Percentiles rank a stretch among this genome's conserved stretches.
phyloP scores from a whole-genome alignment of 805 yeast species.

The Spathaspora hagerdaliae region DNA sequence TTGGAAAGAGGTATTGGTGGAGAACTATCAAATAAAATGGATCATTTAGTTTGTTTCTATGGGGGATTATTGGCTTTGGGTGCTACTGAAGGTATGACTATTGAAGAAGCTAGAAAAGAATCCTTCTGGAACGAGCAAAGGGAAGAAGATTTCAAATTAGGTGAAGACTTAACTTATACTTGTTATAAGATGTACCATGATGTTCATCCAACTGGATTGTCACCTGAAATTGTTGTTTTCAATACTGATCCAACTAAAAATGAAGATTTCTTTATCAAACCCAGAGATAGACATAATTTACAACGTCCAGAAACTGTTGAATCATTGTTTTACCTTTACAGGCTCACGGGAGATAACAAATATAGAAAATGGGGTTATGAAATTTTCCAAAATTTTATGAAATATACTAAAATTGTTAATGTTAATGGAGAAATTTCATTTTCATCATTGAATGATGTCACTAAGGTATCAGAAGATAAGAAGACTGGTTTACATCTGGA shows the following conservation, averaged over 20 bases:
- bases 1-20: conserved; percentile 64
- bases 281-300: conserved; percentile 72
- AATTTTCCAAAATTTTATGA: conserved; percentile 67
- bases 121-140: conserved; percentile 55
- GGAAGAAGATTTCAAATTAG: conserved; percentile 65
- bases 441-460: conserved; percentile 66
- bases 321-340: conserved; percentile 73
- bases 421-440: conserved; percentile 46
- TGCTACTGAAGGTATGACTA: conserved; percentile 71
- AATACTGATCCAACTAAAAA: conserved; percentile 46
- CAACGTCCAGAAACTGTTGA: conserved; percentile 96
- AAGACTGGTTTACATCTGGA: conserved; percentile 28
- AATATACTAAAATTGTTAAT: conserved; percentile 48
- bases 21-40: conserved; percentile 70
- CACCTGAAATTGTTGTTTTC: conserved; percentile 89
- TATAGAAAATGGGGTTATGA: conserved; percentile 90
- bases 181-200: conserved; percentile 84
- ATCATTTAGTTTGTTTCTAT: conserved; percentile 86
- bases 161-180: conserved; percentile 69
- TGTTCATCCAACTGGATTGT: conserved; percentile 60
- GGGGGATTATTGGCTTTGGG: conserved; percentile 89
- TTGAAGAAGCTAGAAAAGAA: conserved; percentile 50
- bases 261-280: conserved; percentile 65
- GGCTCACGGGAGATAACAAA: conserved; percentile 73
- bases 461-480: conserved; percentile 36